Conservation (phyloP, 2,329 filamentous ascomycete genomes). For the Trichoderma arundinaceum region DNA sequence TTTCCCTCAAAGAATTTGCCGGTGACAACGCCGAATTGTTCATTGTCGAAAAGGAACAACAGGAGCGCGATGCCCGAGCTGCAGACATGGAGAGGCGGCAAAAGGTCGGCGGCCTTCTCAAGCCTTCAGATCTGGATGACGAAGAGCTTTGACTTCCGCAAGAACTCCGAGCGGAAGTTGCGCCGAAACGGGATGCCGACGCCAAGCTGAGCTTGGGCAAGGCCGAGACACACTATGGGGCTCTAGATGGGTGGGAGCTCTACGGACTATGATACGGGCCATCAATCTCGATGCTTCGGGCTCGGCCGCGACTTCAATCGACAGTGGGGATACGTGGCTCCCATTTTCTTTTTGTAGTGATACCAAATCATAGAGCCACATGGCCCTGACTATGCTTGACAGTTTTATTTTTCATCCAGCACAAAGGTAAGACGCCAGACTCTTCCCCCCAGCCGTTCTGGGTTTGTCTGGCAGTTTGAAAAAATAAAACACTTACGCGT, state of each 20-base stretch:
- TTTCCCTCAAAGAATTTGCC: constrained; percentile 94
- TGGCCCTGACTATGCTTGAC: constrained; percentile 29
- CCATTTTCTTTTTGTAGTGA: constrained; percentile 37
- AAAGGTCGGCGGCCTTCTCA: constrained; percentile 94
- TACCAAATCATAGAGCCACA: constrained; percentile 38
- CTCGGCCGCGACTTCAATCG: neutral
- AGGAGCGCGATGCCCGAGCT: constrained; percentile 80
- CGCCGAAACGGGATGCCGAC: constrained; percentile 45
- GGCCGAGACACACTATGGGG: constrained; percentile 38
- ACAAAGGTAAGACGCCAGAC: constrained; percentile 21
- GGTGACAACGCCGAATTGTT: constrained; percentile 95
- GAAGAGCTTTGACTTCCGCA: constrained; percentile 85
- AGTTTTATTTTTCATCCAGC: constrained; percentile 10
- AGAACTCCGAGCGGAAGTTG: constrained; percentile 68
- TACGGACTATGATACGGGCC: constrained; percentile 59
- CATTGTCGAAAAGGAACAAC: constrained; percentile 92
- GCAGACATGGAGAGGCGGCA: constrained; percentile 90
- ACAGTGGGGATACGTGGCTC: constrained; percentile 3
- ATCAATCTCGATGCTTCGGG: neutral
- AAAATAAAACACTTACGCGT: constrained; percentile 2
- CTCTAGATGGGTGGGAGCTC: constrained; percentile 67
- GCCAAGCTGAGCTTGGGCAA: constrained; percentile 37
- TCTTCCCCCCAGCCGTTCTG: constrained; percentile 5
- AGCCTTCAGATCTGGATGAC: constrained; percentile 95
- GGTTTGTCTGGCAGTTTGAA: constrained; percentile 25